Conservation (phyloP, 2,329 filamentous ascomycete species). For the Coleophoma cylindrospora region DNA sequence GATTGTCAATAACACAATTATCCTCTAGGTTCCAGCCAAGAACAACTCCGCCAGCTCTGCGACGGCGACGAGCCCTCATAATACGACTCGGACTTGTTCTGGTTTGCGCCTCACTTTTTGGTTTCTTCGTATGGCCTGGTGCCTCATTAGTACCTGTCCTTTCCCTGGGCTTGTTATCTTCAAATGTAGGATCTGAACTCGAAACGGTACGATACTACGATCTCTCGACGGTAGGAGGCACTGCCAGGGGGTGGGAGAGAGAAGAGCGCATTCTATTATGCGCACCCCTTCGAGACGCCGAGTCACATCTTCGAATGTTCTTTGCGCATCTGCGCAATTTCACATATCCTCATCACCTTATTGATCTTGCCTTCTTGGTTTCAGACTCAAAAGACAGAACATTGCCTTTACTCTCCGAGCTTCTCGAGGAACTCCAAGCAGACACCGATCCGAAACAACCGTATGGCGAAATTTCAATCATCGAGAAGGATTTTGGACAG, state of each 20-base stretch:
- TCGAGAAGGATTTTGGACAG: constrained; percentile 98
- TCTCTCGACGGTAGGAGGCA: constrained; percentile 84
- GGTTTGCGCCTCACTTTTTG: constrained; percentile 58
- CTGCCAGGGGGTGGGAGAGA: constrained; percentile 88
- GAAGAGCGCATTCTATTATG: constrained; percentile 94
- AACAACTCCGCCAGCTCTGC: constrained; percentile 63
- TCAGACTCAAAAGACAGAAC: constrained; percentile 96
- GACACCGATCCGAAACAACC: constrained; percentile 74
- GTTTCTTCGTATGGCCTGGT: constrained; percentile 71
- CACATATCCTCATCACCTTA: constrained; percentile 93
- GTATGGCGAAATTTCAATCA: constrained; percentile 94
- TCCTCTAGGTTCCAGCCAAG: constrained; percentile 76
- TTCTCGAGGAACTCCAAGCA: constrained; percentile 74
- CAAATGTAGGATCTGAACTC: constrained; percentile 68
- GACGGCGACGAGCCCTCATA: constrained; percentile 69
- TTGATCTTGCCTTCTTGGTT: constrained; percentile 93
- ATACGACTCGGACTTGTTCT: constrained; percentile 58
- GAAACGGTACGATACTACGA: constrained; percentile 98
- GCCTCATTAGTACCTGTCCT: constrained; percentile 55
- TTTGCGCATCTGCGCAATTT: constrained; percentile 96
- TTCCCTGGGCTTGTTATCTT: constrained; percentile 67
- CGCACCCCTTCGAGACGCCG: constrained; percentile 88
- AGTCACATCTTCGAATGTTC: constrained; percentile 93
- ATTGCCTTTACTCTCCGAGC: constrained; percentile 66
- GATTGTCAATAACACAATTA: neutral